A percentile compares a stretch with the other conserved stretches of the same genome.
These are phyloP conservation scores for Quaeritorhiza haematococci DNA, from an alignment of 371 early-diverging fungal species.

Conservation along the genomic window DNA sequence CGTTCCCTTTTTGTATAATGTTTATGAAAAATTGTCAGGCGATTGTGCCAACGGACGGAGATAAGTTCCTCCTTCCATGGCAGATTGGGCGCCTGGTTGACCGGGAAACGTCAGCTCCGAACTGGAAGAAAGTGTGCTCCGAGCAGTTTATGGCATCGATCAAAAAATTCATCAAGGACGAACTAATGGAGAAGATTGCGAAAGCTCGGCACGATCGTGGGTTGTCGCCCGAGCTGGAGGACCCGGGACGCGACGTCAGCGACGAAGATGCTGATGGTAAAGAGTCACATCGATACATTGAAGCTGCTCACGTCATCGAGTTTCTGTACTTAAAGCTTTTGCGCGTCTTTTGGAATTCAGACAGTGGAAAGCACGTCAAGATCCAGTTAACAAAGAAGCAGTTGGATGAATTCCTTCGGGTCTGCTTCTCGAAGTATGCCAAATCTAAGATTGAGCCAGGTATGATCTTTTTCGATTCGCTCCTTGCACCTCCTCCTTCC, in stretches of 20 bases:
- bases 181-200: too few species aligned
- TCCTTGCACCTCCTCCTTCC: slow-evolving; percentile 1
- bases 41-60: not conserved
- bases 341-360: too few species aligned
- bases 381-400: slow-evolving; percentile 65
- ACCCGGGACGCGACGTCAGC: not conserved
- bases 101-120: not conserved
- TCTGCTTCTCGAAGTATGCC: slow-evolving; percentile 78
- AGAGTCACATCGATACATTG: slow-evolving; percentile 1
- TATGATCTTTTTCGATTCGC: slow-evolving; percentile 2
- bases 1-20: not conserved
- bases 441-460: slow-evolving; percentile 92
- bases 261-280: slow-evolving; percentile 2
- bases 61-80: too few species aligned
- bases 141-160: too few species aligned
- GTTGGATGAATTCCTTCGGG: slow-evolving; percentile 65
- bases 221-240: not conserved
- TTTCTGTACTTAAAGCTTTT: too few species aligned
- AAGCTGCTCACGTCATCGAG: too few species aligned
- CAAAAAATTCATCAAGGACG: too few species aligned
- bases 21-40: not conserved
- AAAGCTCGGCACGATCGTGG: too few species aligned
- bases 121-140: not conserved
- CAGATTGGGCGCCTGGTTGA: too few species aligned
- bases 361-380: slow-evolving; percentile 28